Evolutionary conservation across 2,329 filamentous ascomycete species (phyloP), one percentile per base, ranked within the genome.

Genomic region (Annulohypoxylon truncatum): DNA sequence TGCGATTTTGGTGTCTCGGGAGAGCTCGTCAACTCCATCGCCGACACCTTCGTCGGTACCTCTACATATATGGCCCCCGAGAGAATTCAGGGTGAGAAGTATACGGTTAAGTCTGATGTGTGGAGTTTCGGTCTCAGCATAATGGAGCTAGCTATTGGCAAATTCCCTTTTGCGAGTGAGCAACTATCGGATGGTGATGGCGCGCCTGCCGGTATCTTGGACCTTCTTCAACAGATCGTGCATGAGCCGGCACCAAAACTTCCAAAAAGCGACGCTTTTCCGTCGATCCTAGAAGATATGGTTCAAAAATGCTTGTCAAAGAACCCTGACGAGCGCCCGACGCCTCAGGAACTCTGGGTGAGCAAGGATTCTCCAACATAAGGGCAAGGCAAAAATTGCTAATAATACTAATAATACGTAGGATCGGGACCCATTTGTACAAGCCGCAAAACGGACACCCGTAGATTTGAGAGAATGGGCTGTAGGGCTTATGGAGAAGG

Each of bases 51-150:
- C 75, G 96, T 99, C 33, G 96, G 96, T 56, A 99, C 96, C 1
- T 97, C 96, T 35, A 99, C 96, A 60, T 99, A 99, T 83, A 99
- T 99, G 96, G 96, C 96, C 0, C 96, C 96, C 0, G 96, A 99
- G 82, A 89, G 96, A 79, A 99, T 99, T 72, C 94, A 98, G 78
- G 96, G 96, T 68, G 94, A 96, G 69, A 94, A 93, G 74, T 99
- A 99, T 80, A 97, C 95, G 0, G 95, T 99, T 75, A 97, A 97
- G 80, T 97, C 94, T 10, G 96, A 99, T 78, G 96, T 99, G 3
- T 99, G 96, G 96, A 97, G 94, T 86, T 96, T 97, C 68, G 96
- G 96, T 29, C 83, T 99, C 71, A 91, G 91, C 0, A 89, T 99
- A 68, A 98, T 99, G 94, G 96, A 99, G 80, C 82, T 99, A 72